phyloP scores from a whole-genome alignment of 1,139 yeast genomes.

The Spathaspora sp. region DNA sequence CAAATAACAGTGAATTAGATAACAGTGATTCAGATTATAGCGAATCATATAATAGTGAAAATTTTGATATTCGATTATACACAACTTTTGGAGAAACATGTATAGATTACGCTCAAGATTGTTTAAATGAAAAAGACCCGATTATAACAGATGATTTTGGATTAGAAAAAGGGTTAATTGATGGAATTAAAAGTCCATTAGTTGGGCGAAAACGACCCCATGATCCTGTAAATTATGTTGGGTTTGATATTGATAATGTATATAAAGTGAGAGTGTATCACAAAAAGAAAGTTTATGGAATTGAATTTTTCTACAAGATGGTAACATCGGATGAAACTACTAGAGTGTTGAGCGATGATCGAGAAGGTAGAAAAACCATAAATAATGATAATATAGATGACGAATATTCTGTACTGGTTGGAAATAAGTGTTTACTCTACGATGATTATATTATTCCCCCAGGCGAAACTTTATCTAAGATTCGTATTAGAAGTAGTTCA shows the following conservation, averaged over 20 bases:
- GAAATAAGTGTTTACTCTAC: conserved; percentile 58
- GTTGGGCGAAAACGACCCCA: conserved; percentile 38
- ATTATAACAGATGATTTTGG: conserved; percentile 43
- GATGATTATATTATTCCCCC: conserved; percentile 54
- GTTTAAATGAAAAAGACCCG: conserved; percentile 13
- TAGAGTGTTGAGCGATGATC: no score
- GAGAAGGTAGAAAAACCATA: no score
- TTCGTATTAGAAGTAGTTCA: conserved; percentile 70
- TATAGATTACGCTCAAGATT: conserved; percentile 30
- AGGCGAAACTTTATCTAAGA: conserved; percentile 61
- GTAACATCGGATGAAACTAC: conserved; percentile 48
- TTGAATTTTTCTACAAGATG: conserved; percentile 29
- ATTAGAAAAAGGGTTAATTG: conserved; percentile 31
- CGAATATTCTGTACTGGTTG: conserved; percentile 43
- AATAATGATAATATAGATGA: conserved; percentile 12
- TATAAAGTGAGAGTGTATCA: conserved; percentile 58
- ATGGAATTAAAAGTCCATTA: conserved; percentile 46
- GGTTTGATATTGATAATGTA: conserved; percentile 33
- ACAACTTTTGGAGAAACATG: conserved; percentile 41
- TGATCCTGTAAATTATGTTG: conserved; percentile 22
- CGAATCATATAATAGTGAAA: conserved; percentile 31
- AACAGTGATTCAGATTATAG: no score
- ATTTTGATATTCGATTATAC: conserved; percentile 50
- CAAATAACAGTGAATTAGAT: no score
- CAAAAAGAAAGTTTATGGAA: conserved; percentile 80